Base-by-base conservation (phyloP, 805 yeast species). In the Wickerhamomyces ciferrii region DNA sequence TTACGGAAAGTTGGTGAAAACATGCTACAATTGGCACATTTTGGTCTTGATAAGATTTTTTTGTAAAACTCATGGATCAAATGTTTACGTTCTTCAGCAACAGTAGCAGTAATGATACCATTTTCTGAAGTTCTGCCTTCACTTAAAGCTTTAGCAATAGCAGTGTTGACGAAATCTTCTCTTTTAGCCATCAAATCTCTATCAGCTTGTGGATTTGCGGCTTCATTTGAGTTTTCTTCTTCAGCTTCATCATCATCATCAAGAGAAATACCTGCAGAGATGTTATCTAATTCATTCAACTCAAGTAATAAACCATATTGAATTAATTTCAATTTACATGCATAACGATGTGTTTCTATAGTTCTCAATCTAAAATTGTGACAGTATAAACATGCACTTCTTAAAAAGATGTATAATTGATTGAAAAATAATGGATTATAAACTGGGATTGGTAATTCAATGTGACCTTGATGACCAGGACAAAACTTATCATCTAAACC, bases 381-480 rank as follows among this genome's bases (percentile, higher is more conserved):
- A 69, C 99, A 94, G 69, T 81, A 90, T 44, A 94, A 73, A 76
- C 99, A 94, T 18, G 91, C 68, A 40, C 90, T 76, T 63, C 98
- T 77, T 61, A 95, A 73, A 58, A 84, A 81, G 49, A 87, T 78
- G 72, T 84, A 94, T 75, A 94, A 72, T 68, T 92, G 97, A 61
- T 82, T 80, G 79, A 95, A 94, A 61, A 95, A 94, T 56, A 94
- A 69, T 18, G 99, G 98, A 63, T 89, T 92, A 73, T 89, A 94
- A 39, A 88, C 95, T 4, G 98, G 96, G 38, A 90, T 84, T 6
- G 99, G 99, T 53, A 94, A 76, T 65, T 92, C 97, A 53, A 94
- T 90, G 66, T 94, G 99, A 50, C 99, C 99, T 66, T 90, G 89
- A 66, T 94, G 99, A 41, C 99, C 99, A 4, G 97, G 97, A 71